Base-by-base conservation (phyloP, 345 rosid genomes). In the Citrus cavaleriei region DNA sequence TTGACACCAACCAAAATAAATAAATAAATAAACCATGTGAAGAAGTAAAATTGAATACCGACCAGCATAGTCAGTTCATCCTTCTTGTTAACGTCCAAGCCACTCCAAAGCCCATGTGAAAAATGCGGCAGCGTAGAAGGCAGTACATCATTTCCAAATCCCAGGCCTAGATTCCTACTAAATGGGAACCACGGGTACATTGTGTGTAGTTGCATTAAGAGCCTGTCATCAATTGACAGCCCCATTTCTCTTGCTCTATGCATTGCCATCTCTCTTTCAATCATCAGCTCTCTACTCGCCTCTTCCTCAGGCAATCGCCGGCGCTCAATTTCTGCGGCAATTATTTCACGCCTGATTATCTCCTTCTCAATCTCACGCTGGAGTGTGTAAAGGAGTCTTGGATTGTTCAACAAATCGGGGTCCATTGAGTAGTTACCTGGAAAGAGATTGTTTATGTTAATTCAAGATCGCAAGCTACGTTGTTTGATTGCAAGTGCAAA, bases 51-150 rank as follows among this genome's bases (percentile, higher is more conserved):
- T 19, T 34, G n/a, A 68, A 28, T 38, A 79, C 87, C 79, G 46
- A 91, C 93, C 91, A 86, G 72, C 30, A 77, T 64, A 40, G 86
- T 85, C 72, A 81, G 57, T 77, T 81, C 88, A 57, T 83, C 82
- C 74, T 82, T 74, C 76, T 80, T 77, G 54, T 72, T 77, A 72
- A 72, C 65, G 70, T 83, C 80, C 51, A 51, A 28, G n/a, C 79
- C 57, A 60, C 70, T 67, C 37, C 63, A 62, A 24, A 54, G 24
- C 58, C 71, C 64, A 37, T 62, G 79, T 0, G 82, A 57, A 10
- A 76, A 64, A 62, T n/a, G 67, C 7, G 35, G 72, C 7, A 51
- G 9, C 14, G 63, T 78, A 60, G 71, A 32, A 14, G 78, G 55
- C 32, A 28, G 38, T 59, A 13, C 35, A 46, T 57, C 28, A n/a